Evolutionary conservation across 768 basidiomycete genomes (phyloP), one percentile per base, ranked within the genome.

Genomic region (Amanita rubescens): DNA sequence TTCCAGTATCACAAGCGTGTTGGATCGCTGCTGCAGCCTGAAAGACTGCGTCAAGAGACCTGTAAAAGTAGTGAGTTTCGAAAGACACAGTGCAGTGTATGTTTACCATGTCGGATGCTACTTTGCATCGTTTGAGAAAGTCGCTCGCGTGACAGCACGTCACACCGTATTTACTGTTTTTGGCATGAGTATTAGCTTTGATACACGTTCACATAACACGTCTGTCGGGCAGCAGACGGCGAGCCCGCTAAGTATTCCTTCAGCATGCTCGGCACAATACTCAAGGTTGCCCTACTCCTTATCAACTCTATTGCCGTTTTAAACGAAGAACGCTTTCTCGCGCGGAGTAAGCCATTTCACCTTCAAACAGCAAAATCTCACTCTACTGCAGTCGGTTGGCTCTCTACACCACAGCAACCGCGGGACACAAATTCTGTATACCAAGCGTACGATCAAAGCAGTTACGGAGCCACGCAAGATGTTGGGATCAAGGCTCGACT

Each of bases 281-380:
- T 97, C 60, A 92, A 96, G 74, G 86, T 93, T 53, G 74, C 82
- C 22, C 76, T 99, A 20, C 82, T 99, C 39, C 75, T 97, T 65
- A 82, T 94, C 61, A 98, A 99, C 68, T 91, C 94, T 42, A 82
- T 98, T 67, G 95, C 95, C 7, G 85, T 99, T 54, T 77, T 99
- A 57, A 95, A 85, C 63, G 95, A 99, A 70, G 95, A 99, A 62
- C 81, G 95, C 6, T 99, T 99, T 70, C 84, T 99, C 52, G 87
- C 93, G 19, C 77, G 85, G 65, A 93, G 94, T 95, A 65, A 61
- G 87, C 78, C 24, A 53, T 34, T 22, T 38, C 52, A 48, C 37
- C 46, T 25, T 20, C 34, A 25, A 22, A 43, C 32, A 54, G 51
- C 45, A 58, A 66, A 50, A 37, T 54, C 52, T 54, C 52, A 50